These are phyloP conservation scores for Triangularia setosa DNA, from an alignment of 2,329 filamentous ascomycete genomes.

Conservation along the genomic window DNA sequence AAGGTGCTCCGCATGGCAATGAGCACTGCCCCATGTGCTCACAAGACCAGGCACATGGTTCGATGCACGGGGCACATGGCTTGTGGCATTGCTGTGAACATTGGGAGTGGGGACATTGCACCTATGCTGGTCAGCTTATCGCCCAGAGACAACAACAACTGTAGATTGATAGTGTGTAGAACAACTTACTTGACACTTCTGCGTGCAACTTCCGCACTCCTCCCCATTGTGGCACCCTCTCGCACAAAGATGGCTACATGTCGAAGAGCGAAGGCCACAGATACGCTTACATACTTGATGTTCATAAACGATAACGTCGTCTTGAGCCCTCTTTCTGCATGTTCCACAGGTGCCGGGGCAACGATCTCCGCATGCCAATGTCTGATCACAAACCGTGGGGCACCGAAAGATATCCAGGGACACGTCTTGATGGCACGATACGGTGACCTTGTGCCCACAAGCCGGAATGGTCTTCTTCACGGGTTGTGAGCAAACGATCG, in stretches of 20 bases:
- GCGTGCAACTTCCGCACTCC: slow-evolving; percentile 45
- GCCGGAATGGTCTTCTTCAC: slow-evolving; percentile 48
- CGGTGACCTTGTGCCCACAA: slow-evolving; percentile 51
- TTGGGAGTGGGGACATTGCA: slow-evolving; percentile 14
- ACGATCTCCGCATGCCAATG: slow-evolving; percentile 54
- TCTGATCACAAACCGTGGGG: slow-evolving; percentile 39
- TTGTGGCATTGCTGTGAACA: slow-evolving; percentile 17
- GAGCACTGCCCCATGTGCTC: slow-evolving; percentile 33
- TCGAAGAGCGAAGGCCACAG: slow-evolving; percentile 49
- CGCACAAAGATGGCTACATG: slow-evolving; percentile 55
- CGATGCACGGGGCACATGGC: slow-evolving; percentile 23
- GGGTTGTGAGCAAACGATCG: slow-evolving; percentile 44
- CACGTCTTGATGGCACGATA: slow-evolving; percentile 50
- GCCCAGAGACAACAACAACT: too few relatives aligned
- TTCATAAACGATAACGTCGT: slow-evolving; percentile 29
- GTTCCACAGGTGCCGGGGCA: slow-evolving; percentile 47
- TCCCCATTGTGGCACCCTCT: slow-evolving; percentile 48
- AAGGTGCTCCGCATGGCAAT: slow-evolving; percentile 64
- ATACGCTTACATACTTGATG: slow-evolving; percentile 46
- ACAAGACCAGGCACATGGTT: slow-evolving; percentile 19
- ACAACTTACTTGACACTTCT: slow-evolving; percentile 51
- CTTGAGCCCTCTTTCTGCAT: slow-evolving; percentile 42
- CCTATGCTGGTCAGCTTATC: slow-evolving; percentile 18
- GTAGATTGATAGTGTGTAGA: too few relatives aligned
- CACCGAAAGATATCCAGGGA: slow-evolving; percentile 43